Evolutionary conservation across 2,329 filamentous ascomycete species (phyloP), one percentile per base, ranked within the genome.

Genomic region (Scedosporium apiospermum): DNA sequence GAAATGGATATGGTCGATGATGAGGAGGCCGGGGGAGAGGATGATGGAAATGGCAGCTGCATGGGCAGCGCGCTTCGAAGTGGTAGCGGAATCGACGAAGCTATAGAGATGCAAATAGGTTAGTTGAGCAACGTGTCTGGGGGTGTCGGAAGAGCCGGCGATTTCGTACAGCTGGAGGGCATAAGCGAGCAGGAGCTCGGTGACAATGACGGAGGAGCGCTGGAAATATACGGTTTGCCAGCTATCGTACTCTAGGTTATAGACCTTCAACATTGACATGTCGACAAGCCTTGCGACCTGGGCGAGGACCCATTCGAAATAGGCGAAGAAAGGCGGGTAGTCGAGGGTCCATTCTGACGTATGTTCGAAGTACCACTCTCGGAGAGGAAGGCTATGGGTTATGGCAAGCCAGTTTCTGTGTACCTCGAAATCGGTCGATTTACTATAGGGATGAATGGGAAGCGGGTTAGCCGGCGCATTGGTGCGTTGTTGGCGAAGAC

Each of bases 311-410:
- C 91, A 98, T 81, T 99, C 95, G 77, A 98, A 97, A 73, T 90
- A 93, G 68, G 95, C 95, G 72, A 99, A 99, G 77, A 98, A 97
- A 6, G 95, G 95, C 38, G 95, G 95, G 73, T 99, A 99, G 78
- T 99, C 95, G 71, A 99, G 88, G 0, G 95, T 99, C 95, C 95
- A 99, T 91, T 98, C 91, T 64, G 95, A 99, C 1, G 93, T 96
- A 77, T 93, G 89, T 81, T 99, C 95, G 72, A 88, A 93, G 77
- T 99, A 99, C 95, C 95, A 99, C 68, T 96, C 82, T 74, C 89
- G 86, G 60, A 93, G 77, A 3, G 93, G 90, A 21, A 98, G 82
- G 65, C 90, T 96, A 76, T 96, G 82, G 4, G 95, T 98, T 68
- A 98, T 91, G 66, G 95, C 95, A 49, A 99, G 86, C 95, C 95